Percentiles rank a stretch among this genome's conserved stretches.
Evolutionary conservation across 2,329 filamentous ascomycete genomes (phyloP).

Genomic region (Aureobasidium zeae): DNA sequence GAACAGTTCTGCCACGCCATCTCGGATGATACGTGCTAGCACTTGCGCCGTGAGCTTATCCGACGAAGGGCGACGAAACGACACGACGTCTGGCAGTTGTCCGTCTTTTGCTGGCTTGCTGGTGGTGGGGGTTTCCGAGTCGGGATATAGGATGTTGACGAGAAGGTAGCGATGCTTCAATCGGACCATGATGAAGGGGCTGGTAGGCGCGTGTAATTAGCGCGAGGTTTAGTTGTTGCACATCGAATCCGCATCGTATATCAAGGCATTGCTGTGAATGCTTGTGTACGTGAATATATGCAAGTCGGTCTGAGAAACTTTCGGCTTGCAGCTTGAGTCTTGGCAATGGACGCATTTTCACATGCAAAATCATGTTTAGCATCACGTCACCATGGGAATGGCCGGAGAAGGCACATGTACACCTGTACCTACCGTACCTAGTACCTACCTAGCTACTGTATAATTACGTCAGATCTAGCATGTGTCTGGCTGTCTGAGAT

Average conservation of each 20-base stretch:
- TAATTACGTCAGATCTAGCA: too few relatives aligned
- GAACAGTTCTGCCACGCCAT: slow-evolving; percentile 63
- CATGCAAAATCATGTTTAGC: too few relatives aligned
- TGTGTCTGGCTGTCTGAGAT: too few relatives aligned
- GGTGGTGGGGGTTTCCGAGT: slow-evolving; percentile 29
- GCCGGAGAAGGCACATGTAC: too few relatives aligned
- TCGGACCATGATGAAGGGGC: slow-evolving; percentile 66
- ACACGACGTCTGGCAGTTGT: slow-evolving; percentile 51
- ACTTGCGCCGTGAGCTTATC: slow-evolving; percentile 57
- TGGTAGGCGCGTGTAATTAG: not conserved
- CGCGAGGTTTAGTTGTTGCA: not conserved
- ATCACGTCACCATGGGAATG: too few relatives aligned
- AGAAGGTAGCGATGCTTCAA: slow-evolving; percentile 93
- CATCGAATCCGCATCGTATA: slow-evolving; percentile 1
- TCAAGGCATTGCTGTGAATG: not conserved
- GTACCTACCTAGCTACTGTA: too few relatives aligned
- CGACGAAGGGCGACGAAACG: slow-evolving; percentile 70
- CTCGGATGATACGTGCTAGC: slow-evolving; percentile 60
- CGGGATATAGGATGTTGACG: slow-evolving; percentile 85
- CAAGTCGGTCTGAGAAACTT: too few relatives aligned
- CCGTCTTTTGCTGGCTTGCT: slow-evolving; percentile 25
- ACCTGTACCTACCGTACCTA: too few relatives aligned
- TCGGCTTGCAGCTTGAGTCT: too few relatives aligned
- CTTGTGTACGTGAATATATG: too few relatives aligned
- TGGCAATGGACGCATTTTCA: too few relatives aligned